These are phyloP conservation scores for Colletotrichum chlorophyti DNA, from an alignment of 2,329 filamentous ascomycete genomes.

Conservation along the genomic window DNA sequence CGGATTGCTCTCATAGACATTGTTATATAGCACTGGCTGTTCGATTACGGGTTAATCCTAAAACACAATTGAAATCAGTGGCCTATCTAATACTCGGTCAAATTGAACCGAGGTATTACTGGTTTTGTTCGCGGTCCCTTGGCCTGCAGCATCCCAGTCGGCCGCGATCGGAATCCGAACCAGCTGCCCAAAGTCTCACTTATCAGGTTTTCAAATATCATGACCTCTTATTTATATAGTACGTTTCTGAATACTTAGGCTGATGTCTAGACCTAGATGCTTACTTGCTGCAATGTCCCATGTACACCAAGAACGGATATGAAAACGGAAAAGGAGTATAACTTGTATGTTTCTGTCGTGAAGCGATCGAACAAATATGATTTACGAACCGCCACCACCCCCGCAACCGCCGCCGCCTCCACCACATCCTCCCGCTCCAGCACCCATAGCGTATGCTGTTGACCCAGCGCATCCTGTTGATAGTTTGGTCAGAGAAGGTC, in stretches of 20 bases:
- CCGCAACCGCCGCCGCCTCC: slow-evolving; percentile 7
- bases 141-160: neutral
- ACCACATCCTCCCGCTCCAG: neutral
- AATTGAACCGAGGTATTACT: neutral
- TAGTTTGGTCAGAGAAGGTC: neutral
- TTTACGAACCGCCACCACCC: slow-evolving; percentile 2
- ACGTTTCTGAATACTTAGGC: no score
- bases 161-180: neutral
- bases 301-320: no score
- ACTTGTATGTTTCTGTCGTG: no score
- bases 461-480: neutral
- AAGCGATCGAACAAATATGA: no score
- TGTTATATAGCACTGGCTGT: neutral
- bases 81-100: neutral
- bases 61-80: neutral
- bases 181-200: no score
- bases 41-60: neutral
- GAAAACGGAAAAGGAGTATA: no score
- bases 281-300: no score
- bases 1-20: neutral
- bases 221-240: no score
- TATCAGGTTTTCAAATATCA: no score
- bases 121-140: neutral
- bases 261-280: no score
- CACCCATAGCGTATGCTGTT: neutral